phyloP scores from a whole-genome alignment of 148 eudicot species.

The Rhododendron griersonianum region DNA sequence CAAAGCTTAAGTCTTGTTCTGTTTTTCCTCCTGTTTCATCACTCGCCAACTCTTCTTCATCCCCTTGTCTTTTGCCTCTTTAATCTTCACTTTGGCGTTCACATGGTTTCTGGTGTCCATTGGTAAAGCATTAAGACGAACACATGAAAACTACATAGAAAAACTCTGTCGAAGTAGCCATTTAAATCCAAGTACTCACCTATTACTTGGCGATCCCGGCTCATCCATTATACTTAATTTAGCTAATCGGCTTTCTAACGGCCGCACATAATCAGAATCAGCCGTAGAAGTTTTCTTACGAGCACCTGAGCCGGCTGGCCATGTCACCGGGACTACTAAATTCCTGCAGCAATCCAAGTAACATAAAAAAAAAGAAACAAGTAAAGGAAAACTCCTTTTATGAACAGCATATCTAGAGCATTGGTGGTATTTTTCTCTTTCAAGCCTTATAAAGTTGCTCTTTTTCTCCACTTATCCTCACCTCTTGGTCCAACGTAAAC shows the following conservation, averaged over 20 bases:
- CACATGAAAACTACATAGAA: no score
- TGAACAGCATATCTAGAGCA: background rate
- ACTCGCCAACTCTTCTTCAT: background rate
- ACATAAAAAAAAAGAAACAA: background rate
- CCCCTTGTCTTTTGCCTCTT: no score
- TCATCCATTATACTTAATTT: background rate
- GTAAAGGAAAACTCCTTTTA: background rate
- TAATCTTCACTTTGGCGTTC: no score
- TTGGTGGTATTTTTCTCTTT: background rate
- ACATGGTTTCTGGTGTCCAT: no score
- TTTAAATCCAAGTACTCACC: background rate
- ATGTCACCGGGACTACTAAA: background rate
- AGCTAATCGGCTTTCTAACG: background rate
- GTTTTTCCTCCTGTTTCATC: background rate
- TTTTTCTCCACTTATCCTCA: background rate
- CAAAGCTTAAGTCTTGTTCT: background rate
- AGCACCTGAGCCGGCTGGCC: background rate
- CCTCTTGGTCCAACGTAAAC: background rate
- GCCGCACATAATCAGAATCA: background rate
- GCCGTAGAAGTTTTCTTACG: background rate
- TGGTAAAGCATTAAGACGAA: no score
- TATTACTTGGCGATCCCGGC: background rate
- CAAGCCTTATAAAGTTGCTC: background rate
- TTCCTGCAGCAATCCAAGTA: background rate
- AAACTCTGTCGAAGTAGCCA: background rate